These are phyloP conservation scores for Pyrenochaeta sp. DNA, from an alignment of 2,329 filamentous ascomycete species.

Conservation along the genomic window DNA sequence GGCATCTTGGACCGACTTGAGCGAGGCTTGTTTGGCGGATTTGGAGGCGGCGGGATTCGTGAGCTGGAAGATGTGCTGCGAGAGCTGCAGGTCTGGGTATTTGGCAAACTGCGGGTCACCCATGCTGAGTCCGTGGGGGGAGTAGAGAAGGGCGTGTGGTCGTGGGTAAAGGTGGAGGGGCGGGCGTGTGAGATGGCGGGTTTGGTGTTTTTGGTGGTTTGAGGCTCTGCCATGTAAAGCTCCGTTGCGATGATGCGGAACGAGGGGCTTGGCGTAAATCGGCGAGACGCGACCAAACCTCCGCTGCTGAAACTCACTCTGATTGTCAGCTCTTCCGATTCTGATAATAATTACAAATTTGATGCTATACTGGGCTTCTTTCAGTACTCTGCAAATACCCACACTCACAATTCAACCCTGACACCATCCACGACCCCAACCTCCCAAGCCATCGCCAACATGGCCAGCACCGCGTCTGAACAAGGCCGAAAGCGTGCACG, in stretches of 20 bases:
- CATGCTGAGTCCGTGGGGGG: conserved; percentile 49
- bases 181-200: conserved; percentile 12
- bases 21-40: conserved; percentile 72
- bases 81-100: conserved; percentile 81
- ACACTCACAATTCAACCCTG: no score
- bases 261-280: conserved; percentile 2
- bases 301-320: neutral
- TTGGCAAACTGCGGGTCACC: conserved; percentile 88
- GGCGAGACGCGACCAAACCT: conserved; percentile 2
- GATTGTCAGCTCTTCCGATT: no score
- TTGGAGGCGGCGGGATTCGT: conserved; percentile 79
- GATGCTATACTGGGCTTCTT: no score
- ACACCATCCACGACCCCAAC: neutral
- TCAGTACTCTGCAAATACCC: neutral
- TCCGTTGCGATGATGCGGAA: conserved; percentile 19
- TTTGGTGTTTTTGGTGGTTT: conserved; percentile 21
- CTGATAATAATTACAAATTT: no score
- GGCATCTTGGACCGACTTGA: conserved; percentile 80
- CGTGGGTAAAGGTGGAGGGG: conserved; percentile 12
- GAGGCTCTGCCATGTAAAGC: conserved; percentile 21
- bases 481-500: conserved; percentile 41
- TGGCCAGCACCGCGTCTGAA: conserved; percentile 27
- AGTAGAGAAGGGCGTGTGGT: conserved; percentile 10
- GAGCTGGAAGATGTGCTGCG: conserved; percentile 87
- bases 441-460: conserved; percentile 9